Evolutionary conservation across 2,329 filamentous ascomycete genomes (phyloP).

Genomic region (Phoma sp.): DNA sequence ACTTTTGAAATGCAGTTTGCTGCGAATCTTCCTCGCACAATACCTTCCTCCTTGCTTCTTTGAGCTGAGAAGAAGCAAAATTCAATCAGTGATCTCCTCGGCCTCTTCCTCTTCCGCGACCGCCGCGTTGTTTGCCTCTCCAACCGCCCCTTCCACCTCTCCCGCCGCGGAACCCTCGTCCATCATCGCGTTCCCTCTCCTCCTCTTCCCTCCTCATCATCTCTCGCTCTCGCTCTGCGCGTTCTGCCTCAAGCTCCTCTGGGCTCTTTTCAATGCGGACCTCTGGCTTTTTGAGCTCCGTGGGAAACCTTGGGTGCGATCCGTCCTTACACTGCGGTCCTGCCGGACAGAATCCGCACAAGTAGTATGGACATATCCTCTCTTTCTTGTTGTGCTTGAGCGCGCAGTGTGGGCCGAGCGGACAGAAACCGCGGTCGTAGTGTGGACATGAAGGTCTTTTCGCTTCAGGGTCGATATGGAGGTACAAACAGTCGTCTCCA

Average conservation of each 20-base stretch:
- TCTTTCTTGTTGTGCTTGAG: constrained; percentile 84
- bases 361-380: constrained; percentile 81
- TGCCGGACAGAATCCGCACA: constrained; percentile 94
- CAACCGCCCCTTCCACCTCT: constrained; percentile 44
- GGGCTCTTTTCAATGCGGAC: constrained; percentile 74
- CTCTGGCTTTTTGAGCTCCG: constrained; percentile 68
- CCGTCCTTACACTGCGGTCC: constrained; percentile 78
- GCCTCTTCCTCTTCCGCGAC: constrained; percentile 34
- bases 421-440: constrained; percentile 95
- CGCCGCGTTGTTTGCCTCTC: constrained; percentile 44
- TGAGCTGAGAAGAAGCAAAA: neutral
- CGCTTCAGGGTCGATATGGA: constrained; percentile 85
- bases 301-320: constrained; percentile 83
- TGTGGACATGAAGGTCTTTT: constrained; percentile 71
- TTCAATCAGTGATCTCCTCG: constrained; percentile 29
- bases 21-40: neutral
- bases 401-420: constrained; percentile 83
- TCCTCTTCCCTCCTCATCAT: constrained; percentile 51
- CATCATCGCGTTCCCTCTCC: constrained; percentile 50
- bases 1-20: neutral
- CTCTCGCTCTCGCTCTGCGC: constrained; percentile 58
- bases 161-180: constrained; percentile 40
- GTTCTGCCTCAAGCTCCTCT: constrained; percentile 70
- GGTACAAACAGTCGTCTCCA: constrained; percentile 93
- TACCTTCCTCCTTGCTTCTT: neutral